Evolutionary conservation across 2,329 filamentous ascomycete species (phyloP), one percentile per base, ranked within the genome.

Genomic region (Claviceps sp.): DNA sequence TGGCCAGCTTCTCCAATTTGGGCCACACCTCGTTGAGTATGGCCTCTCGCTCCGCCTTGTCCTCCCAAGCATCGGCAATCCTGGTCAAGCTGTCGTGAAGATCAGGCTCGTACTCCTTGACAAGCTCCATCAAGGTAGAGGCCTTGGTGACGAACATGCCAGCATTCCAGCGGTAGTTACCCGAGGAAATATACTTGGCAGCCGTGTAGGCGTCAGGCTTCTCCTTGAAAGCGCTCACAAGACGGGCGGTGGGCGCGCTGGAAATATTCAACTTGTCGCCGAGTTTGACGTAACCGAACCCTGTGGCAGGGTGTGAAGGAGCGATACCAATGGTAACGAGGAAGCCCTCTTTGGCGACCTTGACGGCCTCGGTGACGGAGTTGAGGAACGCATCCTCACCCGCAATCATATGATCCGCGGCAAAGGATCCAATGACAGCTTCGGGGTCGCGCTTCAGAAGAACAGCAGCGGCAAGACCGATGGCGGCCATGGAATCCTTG

Each of bases 141-240:
- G 59, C 59, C 50, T 59, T 59, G 50, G 58, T 60, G 47, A 61
- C 59, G 47, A 61, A 61, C 59, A 61, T 61, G 47, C 59, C 59
- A 2, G 59, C 59, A 48, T 61, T 61, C 59, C 59, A 61, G 49
- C 59, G 58, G 52, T 61, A 61, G 52, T 60, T 58, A 43, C 59
- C 59, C 13, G 59, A 60, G 5, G 56, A 57, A 22, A 61, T 53
- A 50, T 61, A 61, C 54, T 60, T 60, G 53, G 56, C 59, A 22
- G 59, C 59, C 34, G 59, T 61, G 52, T 59, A 59, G 10, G 59
- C 59, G 45, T 60, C 59, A 10, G 59, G 59, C 53, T 61, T 61
- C 56, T 61, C 59, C 53, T 61, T 61, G 55, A 61, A 61, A 5
- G 59, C 52, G 51, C 57, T 55, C 37, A 60, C 59, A 43, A 61